Evolutionary conservation across 768 basidiomycete species (phyloP), one percentile per base, ranked within the genome.

Genomic region (Mycena galopus): DNA sequence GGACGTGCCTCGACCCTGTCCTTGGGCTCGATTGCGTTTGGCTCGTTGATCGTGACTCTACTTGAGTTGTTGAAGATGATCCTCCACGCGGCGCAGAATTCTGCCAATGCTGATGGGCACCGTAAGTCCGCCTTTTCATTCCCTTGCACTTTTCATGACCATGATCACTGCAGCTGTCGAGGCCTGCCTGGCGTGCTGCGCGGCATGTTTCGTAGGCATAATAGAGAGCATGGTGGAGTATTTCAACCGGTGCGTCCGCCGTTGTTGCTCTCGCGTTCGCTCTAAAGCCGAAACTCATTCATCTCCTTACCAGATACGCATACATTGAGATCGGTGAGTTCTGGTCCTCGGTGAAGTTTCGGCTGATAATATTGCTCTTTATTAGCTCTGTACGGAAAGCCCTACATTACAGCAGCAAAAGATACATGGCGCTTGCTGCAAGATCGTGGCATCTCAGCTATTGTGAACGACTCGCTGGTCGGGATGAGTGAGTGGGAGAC

Each of bases 21-120:
- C 0, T 86, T 96, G 35, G 95, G 94, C 10, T 94, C 93, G 2
- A 94, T 96, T 73, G 93, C 94, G 0, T 95, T 96, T 78, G 94
- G 94, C 17, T 93, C 91, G 17, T 83, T 96, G 75, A 93, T 96
- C 67, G 94, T 96, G 32, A 94, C 95, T 0, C 79, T 96, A 35
- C 82, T 96, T 50, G 94, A 96, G 71, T 78, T 94, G 19, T 69
- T 95, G 50, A 83, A 89, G 58, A 81, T 94, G 77, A 76, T 94
- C 51, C 79, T 96, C 30, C 87, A 88, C 60, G 83, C 87, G 37
- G 85, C 84, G n/a, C 82, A 88, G 72, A 86, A 91, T 74, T 90
- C 86, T 69, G 92, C 92, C 1, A 86, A 85, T 51, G 85, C 85
- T 0, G 88, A 93, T 39, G 93, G 92, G 6, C 87, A 91, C 78